These are phyloP conservation scores for Skeletonema tropicum DNA, from an alignment of 108 stramenopile species.

Conservation along the genomic window DNA sequence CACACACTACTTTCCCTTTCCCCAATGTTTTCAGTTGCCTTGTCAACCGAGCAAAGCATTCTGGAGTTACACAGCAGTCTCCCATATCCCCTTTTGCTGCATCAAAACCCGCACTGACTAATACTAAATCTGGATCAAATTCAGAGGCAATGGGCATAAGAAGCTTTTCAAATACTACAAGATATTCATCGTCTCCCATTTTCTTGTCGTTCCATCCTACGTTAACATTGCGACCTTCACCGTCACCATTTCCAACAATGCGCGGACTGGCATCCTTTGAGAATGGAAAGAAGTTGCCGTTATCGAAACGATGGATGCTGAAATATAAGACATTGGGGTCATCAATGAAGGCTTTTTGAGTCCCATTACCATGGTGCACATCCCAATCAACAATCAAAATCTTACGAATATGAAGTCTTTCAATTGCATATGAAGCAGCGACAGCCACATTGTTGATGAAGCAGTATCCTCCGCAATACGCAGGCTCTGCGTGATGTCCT, in stretches of 20 bases:
- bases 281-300: constrained; percentile 66
- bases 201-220: constrained; percentile 74
- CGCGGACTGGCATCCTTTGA: constrained; percentile 43
- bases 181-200: constrained; percentile 79
- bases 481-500: constrained; percentile 86
- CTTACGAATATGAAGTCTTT: constrained; percentile 37
- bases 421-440: constrained; percentile 68
- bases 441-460: constrained; percentile 89
- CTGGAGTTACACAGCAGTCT: constrained; percentile 62
- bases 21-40: constrained; percentile 49
- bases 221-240: constrained; percentile 75
- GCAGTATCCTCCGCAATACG: constrained; percentile 80
- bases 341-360: constrained; percentile 61
- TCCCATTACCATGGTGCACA: constrained; percentile 59
- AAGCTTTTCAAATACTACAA: constrained; percentile 57
- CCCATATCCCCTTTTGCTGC: constrained; percentile 89
- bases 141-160: constrained; percentile 67
- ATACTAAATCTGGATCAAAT: constrained; percentile 72
- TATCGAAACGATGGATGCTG: constrained; percentile 74
- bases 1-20: constrained; percentile 48
- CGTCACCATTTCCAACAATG: constrained; percentile 51
- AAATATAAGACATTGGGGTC: constrained; percentile 71
- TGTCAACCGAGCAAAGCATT: constrained; percentile 67
- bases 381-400: constrained; percentile 67
- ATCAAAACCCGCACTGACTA: constrained; percentile 91